Conservation (phyloP, 2,329 filamentous ascomycete genomes). For the Talaromyces sp. region DNA sequence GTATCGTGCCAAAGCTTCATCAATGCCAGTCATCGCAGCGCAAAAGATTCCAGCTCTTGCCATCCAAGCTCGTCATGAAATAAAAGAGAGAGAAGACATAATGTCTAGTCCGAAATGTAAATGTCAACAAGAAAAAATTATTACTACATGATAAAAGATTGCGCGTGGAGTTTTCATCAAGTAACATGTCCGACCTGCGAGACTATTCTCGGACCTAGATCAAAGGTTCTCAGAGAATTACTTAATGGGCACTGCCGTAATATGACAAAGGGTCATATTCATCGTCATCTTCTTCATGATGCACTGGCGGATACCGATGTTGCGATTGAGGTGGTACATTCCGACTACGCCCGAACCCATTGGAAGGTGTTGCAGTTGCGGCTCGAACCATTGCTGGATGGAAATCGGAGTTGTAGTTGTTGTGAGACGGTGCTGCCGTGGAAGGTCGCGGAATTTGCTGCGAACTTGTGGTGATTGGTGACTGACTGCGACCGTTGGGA, state of each 20-base stretch:
- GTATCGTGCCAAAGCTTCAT: slow-evolving; percentile 11
- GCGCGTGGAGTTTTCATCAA: not conserved
- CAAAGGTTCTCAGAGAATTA: not conserved
- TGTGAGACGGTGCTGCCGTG: slow-evolving; percentile 1
- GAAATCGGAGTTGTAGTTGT: not conserved
- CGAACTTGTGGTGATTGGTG: not conserved
- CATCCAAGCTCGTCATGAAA: not conserved
- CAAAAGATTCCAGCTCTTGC: slow-evolving; percentile 11
- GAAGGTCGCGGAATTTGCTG: slow-evolving; percentile 6
- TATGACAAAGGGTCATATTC: slow-evolving; percentile 16
- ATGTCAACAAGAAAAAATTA: not conserved
- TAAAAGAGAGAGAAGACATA: not conserved
- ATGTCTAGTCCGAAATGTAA: not conserved
- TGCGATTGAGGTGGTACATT: not conserved
- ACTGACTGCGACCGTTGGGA: not conserved
- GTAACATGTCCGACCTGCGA: slow-evolving; percentile 4
- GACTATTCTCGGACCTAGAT: not conserved
- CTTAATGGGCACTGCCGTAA: slow-evolving; percentile 7
- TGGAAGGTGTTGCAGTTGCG: slow-evolving; percentile 13
- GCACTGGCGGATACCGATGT: not conserved
- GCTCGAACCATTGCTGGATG: slow-evolving; percentile 10
- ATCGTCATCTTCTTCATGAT: slow-evolving; percentile 12
- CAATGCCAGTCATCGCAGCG: slow-evolving; percentile 8
- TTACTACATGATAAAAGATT: slow-evolving; percentile 3
- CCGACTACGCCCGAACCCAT: slow-evolving; percentile 3